Evolutionary conservation across 352 stramenopile species (phyloP).

Genomic region (Pythium insidiosum): DNA sequence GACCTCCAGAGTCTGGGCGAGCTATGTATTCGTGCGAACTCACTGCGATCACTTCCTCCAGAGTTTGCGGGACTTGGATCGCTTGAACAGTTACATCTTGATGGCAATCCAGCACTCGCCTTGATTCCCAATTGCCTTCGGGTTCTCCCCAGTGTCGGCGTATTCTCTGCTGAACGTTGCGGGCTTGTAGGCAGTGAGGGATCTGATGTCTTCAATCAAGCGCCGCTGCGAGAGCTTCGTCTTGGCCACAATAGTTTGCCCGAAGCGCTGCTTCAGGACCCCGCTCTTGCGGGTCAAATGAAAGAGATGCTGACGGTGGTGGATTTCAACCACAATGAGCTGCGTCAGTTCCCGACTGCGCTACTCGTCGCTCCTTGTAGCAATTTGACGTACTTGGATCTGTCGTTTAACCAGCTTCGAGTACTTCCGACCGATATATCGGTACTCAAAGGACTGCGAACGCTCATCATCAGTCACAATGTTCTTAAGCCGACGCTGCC

Average conservation of each 20-base stretch:
- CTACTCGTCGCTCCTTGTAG: conserved; percentile 23
- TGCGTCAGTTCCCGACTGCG: conserved; percentile 29
- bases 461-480: conserved; percentile 38
- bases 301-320: conserved; percentile 42
- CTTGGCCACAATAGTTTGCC: conserved; percentile 35
- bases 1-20: neutral
- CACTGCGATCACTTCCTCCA: neutral
- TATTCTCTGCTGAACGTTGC: conserved; percentile 29
- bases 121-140: conserved; percentile 29
- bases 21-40: neutral
- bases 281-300: too few species aligned
- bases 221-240: conserved; percentile 26
- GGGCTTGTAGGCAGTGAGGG: conserved; percentile 33
- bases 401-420: conserved; percentile 39
- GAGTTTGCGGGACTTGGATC: conserved; percentile 7
- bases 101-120: conserved; percentile 30
- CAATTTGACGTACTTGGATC: conserved; percentile 25
- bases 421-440: conserved; percentile 30
- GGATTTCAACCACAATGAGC: conserved; percentile 21
- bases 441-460: conserved; percentile 22
- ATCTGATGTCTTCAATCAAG: conserved; percentile 31
- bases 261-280: too few species aligned
- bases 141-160: conserved; percentile 17
- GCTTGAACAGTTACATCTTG: conserved; percentile 23
- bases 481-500: conserved; percentile 23